Base-by-base conservation (phyloP, 2,329 filamentous ascomycete genomes). In the Cordyceps cateniannulata region DNA sequence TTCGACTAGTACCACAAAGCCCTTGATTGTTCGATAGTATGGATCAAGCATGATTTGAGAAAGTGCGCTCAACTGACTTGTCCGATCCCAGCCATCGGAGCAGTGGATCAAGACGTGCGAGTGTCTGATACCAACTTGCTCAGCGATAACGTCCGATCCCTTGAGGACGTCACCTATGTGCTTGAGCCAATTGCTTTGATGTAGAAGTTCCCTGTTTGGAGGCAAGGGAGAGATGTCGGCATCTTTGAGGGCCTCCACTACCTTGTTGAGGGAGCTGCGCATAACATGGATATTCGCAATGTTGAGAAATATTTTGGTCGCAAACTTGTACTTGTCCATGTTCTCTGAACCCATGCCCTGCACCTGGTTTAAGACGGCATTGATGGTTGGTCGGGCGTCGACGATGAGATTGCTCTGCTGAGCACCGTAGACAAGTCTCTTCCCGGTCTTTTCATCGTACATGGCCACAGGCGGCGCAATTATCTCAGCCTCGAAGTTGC, bases 231-330 rank as follows among this genome's bases (percentile, higher is more conserved):
- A 90, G 29, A 97, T 82, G 72, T 99, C 95, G 2, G 92, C 91
- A 67, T 98, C 93, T 70, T 96, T 97, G 69, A 99, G 78, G 3
- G 91, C 89, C 64, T 96, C 93, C 58, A 97, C 81, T 22, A 99
- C 89, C 66, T 88, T 93, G 67, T 89, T 87, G 38, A 99, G 79
- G 1, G 93, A 98, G 63, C 89, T 89, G 61, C 95, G 85, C 95
- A 99, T 99, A 64, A 97, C 92, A 70, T 99, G 95, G 63, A 99
- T 98, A 71, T 99, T 99, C 72, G 96, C 93, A 69, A 99, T 99
- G 64, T 91, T 95, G 60, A 99, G 82, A 70, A 96, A 99, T 32
- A 89, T 88, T 74, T 97, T 96, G 62, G 88, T 88, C 18, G 92
- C 91, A 69, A 93, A 93, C 63, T 89, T 91, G 77, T 99, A 99